phyloP scores from a whole-genome alignment of 306 rosid species.

The Prosopis cineraria region DNA sequence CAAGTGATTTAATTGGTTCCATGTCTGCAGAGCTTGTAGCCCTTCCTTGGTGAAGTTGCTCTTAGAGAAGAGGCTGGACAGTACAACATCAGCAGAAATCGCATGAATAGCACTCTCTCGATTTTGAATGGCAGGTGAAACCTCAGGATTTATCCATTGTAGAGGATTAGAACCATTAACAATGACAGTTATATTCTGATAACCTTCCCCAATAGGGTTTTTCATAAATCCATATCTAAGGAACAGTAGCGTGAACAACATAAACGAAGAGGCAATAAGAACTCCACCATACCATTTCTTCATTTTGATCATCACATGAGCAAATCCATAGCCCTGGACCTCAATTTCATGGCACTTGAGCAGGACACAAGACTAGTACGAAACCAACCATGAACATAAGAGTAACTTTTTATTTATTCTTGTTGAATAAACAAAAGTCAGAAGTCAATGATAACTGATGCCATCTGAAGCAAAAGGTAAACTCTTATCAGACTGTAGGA shows the following conservation, averaged over 20 bases:
- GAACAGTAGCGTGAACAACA: slow-evolving; percentile 73
- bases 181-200: slow-evolving; percentile 47
- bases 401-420: slow-evolving; percentile 1
- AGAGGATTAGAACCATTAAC: slow-evolving; percentile 73
- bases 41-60: slow-evolving; percentile 68
- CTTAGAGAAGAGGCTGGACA: slow-evolving; percentile 65
- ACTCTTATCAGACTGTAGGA: slow-evolving; percentile 31
- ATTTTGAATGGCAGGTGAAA: slow-evolving; percentile 68
- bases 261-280: slow-evolving; percentile 64
- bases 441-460: slow-evolving; percentile 16
- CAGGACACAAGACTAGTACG: slow-evolving; percentile 35
- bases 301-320: slow-evolving; percentile 56
- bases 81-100: slow-evolving; percentile 59
- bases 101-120: slow-evolving; percentile 66
- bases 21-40: slow-evolving; percentile 68
- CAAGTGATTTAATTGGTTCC: slow-evolving; percentile 78
- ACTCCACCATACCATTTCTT: slow-evolving; percentile 81
- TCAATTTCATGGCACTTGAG: slow-evolving; percentile 34
- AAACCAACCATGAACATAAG: slow-evolving; percentile 20
- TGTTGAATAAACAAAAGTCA: neutral
- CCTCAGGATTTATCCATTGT: slow-evolving; percentile 67
- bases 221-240: slow-evolving; percentile 72
- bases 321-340: slow-evolving; percentile 38
- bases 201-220: slow-evolving; percentile 61
- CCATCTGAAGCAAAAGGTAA: slow-evolving; percentile 21